Percentiles rank a stretch among this genome's conserved stretches.
phyloP scores from a whole-genome alignment of 768 basidiomycete genomes.

The Phylloporus sp. region DNA sequence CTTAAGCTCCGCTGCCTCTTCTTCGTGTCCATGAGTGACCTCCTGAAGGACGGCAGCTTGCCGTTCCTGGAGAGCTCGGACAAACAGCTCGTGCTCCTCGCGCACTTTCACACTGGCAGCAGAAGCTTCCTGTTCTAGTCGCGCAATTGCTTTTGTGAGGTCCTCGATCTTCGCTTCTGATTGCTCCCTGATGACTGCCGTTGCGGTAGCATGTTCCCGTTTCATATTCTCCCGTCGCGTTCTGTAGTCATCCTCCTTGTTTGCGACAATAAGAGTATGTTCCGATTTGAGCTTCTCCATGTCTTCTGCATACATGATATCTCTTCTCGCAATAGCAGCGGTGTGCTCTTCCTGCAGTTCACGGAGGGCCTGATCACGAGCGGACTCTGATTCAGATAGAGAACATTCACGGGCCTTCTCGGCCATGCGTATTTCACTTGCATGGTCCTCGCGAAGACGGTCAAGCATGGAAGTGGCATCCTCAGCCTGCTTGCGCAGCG shows the following conservation, averaged over 20 bases:
- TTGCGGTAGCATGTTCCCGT: constrained; percentile 32
- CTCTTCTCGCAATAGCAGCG: constrained; percentile 60
- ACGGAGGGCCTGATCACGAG: constrained; percentile 55
- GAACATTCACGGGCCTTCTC: constrained; percentile 74
- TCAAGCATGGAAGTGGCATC: constrained; percentile 62
- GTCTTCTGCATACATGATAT: constrained; percentile 59
- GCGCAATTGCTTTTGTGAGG: constrained; percentile 51
- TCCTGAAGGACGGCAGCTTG: constrained; percentile 52
- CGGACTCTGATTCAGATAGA: constrained; percentile 67
- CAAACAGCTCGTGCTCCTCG: constrained; percentile 45
- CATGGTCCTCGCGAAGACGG: constrained; percentile 72
- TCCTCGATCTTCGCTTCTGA: constrained; percentile 50
- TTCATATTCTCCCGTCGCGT: constrained; percentile 30
- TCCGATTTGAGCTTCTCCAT: constrained; percentile 61
- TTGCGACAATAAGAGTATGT: constrained; percentile 48
- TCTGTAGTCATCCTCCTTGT: constrained; percentile 58
- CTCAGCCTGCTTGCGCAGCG: constrained; percentile 54
- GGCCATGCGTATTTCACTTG: constrained; percentile 62
- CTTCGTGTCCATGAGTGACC: constrained; percentile 51
- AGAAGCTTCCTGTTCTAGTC: constrained; percentile 44
- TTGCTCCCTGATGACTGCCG: constrained; percentile 29
- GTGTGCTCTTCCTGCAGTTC: constrained; percentile 71
- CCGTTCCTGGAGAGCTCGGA: constrained; percentile 47
- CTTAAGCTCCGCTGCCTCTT: constrained; percentile 47
- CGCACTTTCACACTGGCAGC: constrained; percentile 35